Base-by-base conservation (phyloP, 2,329 filamentous ascomycete species). In the Keithomyces neogunnii region DNA sequence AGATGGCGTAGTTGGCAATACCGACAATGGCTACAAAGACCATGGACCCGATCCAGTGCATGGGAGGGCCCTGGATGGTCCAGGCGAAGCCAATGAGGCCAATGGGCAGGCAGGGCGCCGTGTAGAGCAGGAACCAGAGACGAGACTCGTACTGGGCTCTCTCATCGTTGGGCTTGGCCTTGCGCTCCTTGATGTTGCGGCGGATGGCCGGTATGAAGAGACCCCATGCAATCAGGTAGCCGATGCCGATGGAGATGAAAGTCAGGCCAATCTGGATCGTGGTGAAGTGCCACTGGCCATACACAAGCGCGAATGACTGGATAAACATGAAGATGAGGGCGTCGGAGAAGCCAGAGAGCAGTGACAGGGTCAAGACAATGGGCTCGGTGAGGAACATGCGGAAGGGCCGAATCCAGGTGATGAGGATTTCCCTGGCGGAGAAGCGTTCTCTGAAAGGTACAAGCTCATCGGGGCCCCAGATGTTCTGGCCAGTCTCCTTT, bases 271-370 rank as follows among this genome's bases (percentile, higher is more conserved):
- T 68, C 7, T 75, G 66, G 2, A 83, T 66, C 6, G 75, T 73
- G 28, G 67, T 67, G 57, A 89, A 89, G 44, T 68, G 60, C 83
- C 84, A 89, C 60, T 88, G 82, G 3, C 52, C 52, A 13, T 87
- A 86, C 2, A 89, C 85, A 2, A 87, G 72, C 0, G 71, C 67
- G 58, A 88, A 89, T 0, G 81, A 85, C 63, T 89, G 83, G 50
- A 89, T 81, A 63, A 86, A 87, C 73, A 86, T 87, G 71, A 89
- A 89, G 67, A 89, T 88, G 3, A 89, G 76, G 3, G 84, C 84
- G 53, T 89, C 86, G 8, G 78, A 82, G 71, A 89, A 89, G 33
- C 85, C 85, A 3, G 79, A 84, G 4, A 89, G 79, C 1, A 89
- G 74, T 1, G 85, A 88, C 4, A 89, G 72, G 38, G 77, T 80